Evolutionary conservation across 805 yeast genomes (phyloP).

Genomic region (Starmerella floris): DNA sequence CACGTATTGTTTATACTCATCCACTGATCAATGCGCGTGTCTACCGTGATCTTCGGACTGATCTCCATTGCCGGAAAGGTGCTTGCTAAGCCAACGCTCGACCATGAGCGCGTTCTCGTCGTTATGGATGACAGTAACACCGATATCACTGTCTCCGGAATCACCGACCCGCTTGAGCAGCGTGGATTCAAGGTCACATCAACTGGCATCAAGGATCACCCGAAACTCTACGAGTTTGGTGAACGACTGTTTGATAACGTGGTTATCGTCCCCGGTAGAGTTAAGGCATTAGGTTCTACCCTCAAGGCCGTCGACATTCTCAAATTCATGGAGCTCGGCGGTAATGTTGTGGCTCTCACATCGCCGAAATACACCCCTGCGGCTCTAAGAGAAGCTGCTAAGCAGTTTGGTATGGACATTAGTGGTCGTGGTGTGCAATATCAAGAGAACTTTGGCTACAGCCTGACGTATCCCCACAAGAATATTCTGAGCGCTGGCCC

Average conservation of each 20-base stretch:
- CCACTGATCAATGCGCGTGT: background rate
- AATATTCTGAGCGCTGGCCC: conserved; percentile 13
- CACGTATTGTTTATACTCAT: background rate
- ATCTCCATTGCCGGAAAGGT: background rate
- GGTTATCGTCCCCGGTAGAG: conserved; percentile 42
- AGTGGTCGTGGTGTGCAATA: conserved; percentile 59
- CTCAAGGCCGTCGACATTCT: conserved; percentile 40
- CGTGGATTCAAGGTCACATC: conserved; percentile 28
- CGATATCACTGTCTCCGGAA: conserved; percentile 12
- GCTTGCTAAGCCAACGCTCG: conserved; percentile 19
- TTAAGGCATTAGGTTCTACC: conserved; percentile 31
- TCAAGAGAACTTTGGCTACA: conserved; percentile 46
- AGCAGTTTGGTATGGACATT: conserved; percentile 72
- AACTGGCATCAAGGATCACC: conserved; percentile 24
- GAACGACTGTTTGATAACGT: conserved; percentile 41
- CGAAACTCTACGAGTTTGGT: conserved; percentile 32
- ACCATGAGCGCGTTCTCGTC: conserved; percentile 24
- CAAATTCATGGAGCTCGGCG: conserved; percentile 51
- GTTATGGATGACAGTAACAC: conserved; percentile 23
- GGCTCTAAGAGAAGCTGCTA: conserved; percentile 50
- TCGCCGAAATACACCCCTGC: conserved; percentile 43
- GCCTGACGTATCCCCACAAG: conserved; percentile 10
- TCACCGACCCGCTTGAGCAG: conserved; percentile 21
- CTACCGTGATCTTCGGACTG: background rate
- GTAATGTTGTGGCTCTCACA: conserved; percentile 57